Conservation (phyloP, 129 eudicot genomes). For the Helianthus annuus region HanXRQr2.0-SUNRISE NC_035443.2:161410677-161411176, state of each 20-base stretch:
- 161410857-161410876: not conserved
- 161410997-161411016: no score
- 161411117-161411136: not conserved
- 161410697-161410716: slow-evolving; percentile 41
- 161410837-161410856: not conserved
- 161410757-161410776: slow-evolving; percentile 20
- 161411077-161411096: no score
- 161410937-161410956: no score
- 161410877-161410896: not conserved
- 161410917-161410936: no score
- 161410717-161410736: slow-evolving; percentile 41
- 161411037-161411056: no score
- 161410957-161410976: no score
- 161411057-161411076: no score
- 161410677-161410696: slow-evolving; percentile 64
- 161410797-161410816: slow-evolving; percentile 25
- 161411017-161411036: no score
- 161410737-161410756: slow-evolving; percentile 5
- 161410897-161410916: not conserved
- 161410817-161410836: not conserved
- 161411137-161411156: slow-evolving; percentile 25
- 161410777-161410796: slow-evolving; percentile 24
- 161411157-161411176: slow-evolving; percentile 22
- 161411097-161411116: no score
- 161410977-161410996: no score